phyloP scores from a whole-genome alignment of 352 stramenopile genomes.

The Globisporangium uncinulatum region DNA sequence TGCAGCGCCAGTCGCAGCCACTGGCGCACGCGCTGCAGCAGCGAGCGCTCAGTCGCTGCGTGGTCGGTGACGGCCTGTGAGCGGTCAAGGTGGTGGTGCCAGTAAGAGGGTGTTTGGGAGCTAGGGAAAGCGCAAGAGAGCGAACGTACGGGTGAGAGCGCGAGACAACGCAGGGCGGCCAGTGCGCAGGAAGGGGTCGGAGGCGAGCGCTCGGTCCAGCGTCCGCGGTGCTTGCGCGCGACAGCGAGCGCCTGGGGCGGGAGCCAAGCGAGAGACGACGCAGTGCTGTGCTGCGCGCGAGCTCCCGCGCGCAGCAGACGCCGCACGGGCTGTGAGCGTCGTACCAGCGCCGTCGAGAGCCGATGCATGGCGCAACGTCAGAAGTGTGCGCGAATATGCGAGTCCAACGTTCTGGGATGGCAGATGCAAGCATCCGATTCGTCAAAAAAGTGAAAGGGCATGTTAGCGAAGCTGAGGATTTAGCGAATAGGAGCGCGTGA shows the following conservation, averaged over 20 bases:
- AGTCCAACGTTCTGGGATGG: too few relatives aligned
- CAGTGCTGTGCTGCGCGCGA: neutral
- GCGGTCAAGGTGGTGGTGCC: neutral
- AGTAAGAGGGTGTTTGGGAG: neutral
- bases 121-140: neutral
- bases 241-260: conserved; percentile 11
- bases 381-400: neutral
- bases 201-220: neutral
- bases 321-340: neutral
- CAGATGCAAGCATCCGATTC: too few relatives aligned
- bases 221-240: conserved; percentile 10
- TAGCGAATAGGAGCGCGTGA: too few relatives aligned
- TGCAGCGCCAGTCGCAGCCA: conserved; percentile 46
- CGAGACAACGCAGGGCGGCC: conserved; percentile 11
- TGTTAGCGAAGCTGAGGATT: too few relatives aligned
- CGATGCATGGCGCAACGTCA: neutral
- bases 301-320: conserved; percentile 1
- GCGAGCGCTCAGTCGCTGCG: conserved; percentile 13
- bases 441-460: too few relatives aligned
- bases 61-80: neutral
- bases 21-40: conserved; percentile 30
- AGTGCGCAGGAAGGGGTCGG: neutral
- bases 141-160: conserved; percentile 10
- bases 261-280: conserved; percentile 5
- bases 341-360: neutral